Percentiles rank a stretch among this genome's conserved stretches.
Evolutionary conservation across 768 basidiomycete genomes (phyloP).

Genomic region (Psilocybe cyanescens): DNA sequence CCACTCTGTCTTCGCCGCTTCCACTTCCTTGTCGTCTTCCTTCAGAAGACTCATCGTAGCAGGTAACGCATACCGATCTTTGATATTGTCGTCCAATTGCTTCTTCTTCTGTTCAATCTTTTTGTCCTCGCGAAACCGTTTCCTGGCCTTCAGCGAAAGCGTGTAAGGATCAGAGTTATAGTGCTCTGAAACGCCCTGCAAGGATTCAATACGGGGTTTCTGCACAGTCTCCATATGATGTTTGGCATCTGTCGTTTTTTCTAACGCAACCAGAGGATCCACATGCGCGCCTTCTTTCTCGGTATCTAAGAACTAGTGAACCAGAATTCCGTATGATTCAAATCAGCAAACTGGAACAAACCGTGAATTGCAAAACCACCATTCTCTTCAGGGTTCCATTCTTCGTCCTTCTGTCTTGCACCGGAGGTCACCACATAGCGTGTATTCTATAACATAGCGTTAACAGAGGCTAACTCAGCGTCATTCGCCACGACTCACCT

Average conservation of each 20-base stretch:
- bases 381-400: slow-evolving; percentile 97
- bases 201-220: slow-evolving; percentile 78
- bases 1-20: slow-evolving; percentile 71
- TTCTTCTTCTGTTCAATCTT: slow-evolving; percentile 73
- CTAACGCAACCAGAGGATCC: slow-evolving; percentile 87
- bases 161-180: slow-evolving; percentile 87
- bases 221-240: slow-evolving; percentile 73
- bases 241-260: slow-evolving; percentile 85
- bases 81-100: slow-evolving; percentile 71
- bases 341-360: slow-evolving; percentile 30
- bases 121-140: slow-evolving; percentile 87
- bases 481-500: slow-evolving; percentile 50
- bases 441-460: slow-evolving; percentile 68
- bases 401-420: slow-evolving; percentile 93
- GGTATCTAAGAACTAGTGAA: slow-evolving; percentile 28
- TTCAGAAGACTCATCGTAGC: slow-evolving; percentile 66
- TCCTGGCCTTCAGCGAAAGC: slow-evolving; percentile 74
- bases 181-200: slow-evolving; percentile 77
- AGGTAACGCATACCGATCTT: slow-evolving; percentile 78
- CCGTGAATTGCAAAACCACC: slow-evolving; percentile 92
- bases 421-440: slow-evolving; percentile 92
- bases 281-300: slow-evolving; percentile 70
- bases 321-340: not conserved
- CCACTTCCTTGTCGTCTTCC: slow-evolving; percentile 61
- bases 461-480: not conserved